phyloP scores from a whole-genome alignment of 371 early-diverging fungal species.

The Gilbertella persicaria region DNA sequence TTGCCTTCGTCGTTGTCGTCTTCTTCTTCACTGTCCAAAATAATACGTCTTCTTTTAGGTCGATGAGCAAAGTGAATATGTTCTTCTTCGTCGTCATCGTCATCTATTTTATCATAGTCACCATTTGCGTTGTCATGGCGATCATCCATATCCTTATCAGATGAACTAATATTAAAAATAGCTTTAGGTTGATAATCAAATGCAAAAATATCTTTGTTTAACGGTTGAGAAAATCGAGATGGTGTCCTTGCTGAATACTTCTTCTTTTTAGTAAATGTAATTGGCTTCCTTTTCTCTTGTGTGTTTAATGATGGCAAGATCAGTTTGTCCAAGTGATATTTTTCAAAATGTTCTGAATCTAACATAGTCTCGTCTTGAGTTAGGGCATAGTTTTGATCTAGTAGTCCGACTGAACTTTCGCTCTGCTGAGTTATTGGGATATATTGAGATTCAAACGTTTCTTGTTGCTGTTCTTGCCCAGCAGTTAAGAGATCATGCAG shows the following conservation, averaged over 20 bases:
- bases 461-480: background rate
- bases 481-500: background rate
- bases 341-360: background rate
- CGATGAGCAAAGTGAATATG: background rate
- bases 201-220: background rate
- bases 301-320: background rate
- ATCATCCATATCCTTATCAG: background rate
- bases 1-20: background rate
- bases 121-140: background rate
- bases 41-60: background rate
- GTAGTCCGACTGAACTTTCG: background rate
- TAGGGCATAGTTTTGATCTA: background rate
- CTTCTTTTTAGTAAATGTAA: background rate
- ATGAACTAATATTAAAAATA: background rate
- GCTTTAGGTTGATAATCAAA: background rate
- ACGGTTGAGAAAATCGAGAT: background rate
- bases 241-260: background rate
- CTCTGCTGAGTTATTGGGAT: background rate
- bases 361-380: background rate
- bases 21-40: background rate
- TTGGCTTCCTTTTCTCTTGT: background rate
- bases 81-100: conserved; percentile 1
- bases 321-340: background rate
- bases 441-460: background rate
- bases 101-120: background rate